Percentiles rank a stretch among this genome's conserved stretches.
Evolutionary conservation across 768 basidiomycete species (phyloP).

Genomic region (Mycena capillaripes): DNA sequence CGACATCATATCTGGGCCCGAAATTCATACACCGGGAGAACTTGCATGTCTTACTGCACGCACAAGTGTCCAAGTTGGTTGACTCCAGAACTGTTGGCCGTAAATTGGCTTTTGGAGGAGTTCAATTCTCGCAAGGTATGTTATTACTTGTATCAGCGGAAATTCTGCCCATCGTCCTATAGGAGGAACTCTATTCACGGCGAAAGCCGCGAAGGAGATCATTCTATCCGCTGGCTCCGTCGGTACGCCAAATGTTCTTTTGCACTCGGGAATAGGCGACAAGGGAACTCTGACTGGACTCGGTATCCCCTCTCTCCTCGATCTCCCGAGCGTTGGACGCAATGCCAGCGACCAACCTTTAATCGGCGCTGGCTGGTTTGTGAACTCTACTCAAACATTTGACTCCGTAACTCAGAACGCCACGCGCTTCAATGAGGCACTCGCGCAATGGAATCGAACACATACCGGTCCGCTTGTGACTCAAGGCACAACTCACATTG

Average conservation of each 20-base stretch:
- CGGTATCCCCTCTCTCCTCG: slow-evolving; percentile 32
- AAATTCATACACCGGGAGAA: slow-evolving; percentile 35
- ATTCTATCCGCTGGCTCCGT: slow-evolving; percentile 41
- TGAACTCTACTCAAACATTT: slow-evolving; percentile 15
- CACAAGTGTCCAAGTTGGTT: slow-evolving; percentile 19
- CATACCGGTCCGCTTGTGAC: slow-evolving; percentile 38
- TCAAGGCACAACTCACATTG: slow-evolving; percentile 31
- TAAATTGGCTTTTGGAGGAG: slow-evolving; percentile 23
- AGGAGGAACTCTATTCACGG: background rate
- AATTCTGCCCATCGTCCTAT: too few species aligned
- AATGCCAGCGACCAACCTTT: slow-evolving; percentile 14
- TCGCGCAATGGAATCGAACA: slow-evolving; percentile 37
- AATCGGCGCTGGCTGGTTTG: slow-evolving; percentile 1
- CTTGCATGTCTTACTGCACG: too few species aligned
- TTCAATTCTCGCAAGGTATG: too few species aligned
- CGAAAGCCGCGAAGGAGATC: slow-evolving; percentile 13
- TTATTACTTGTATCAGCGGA: too few species aligned
- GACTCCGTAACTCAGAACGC: slow-evolving; percentile 26
- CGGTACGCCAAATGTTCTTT: slow-evolving; percentile 42
- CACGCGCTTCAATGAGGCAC: slow-evolving; percentile 21
- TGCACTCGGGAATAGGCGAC: slow-evolving; percentile 42
- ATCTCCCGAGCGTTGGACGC: slow-evolving; percentile 41
- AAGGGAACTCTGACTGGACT: slow-evolving; percentile 1
- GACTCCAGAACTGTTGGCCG: background rate
- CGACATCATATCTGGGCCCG: slow-evolving; percentile 32